Percentiles rank a stretch among this genome's conserved stretches.
Conservation (phyloP, 2,329 filamentous ascomycete genomes). For the Talaromyces sp. region DNA sequence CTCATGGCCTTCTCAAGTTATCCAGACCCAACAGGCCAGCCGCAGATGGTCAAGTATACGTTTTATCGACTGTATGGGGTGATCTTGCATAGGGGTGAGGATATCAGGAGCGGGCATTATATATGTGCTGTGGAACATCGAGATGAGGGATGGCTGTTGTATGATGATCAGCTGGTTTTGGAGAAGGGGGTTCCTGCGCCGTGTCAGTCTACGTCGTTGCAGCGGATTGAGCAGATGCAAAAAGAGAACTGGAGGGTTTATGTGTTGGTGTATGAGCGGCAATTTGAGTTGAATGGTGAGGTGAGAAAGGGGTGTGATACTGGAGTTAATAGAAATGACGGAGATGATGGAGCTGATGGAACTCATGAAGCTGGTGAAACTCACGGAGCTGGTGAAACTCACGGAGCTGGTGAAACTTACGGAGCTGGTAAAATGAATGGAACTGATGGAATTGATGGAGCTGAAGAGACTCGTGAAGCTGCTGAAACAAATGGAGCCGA, state of each 20-base stretch:
- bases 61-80: conserved; percentile 22
- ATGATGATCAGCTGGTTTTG: conserved; percentile 7
- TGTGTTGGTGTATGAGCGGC: conserved; percentile 1
- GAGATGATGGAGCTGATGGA: too few relatives aligned
- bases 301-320: neutral
- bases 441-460: too few relatives aligned
- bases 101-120: conserved; percentile 18
- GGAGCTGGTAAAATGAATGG: too few relatives aligned
- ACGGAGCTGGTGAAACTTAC: too few relatives aligned
- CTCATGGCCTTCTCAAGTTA: neutral
- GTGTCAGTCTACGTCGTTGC: neutral
- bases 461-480: too few relatives aligned
- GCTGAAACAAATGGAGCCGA: too few relatives aligned
- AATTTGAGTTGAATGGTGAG: neutral
- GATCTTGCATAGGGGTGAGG: conserved; percentile 16
- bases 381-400: too few relatives aligned
- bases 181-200: neutral
- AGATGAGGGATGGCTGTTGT: conserved; percentile 13
- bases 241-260: neutral
- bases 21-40: neutral
- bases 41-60: neutral
- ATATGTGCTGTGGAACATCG: neutral
- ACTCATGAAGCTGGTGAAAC: too few relatives aligned
- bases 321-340: neutral
- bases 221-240: neutral